Evolutionary conservation across 768 basidiomycete species (phyloP).

Genomic region (Pulveroboletus frians): DNA sequence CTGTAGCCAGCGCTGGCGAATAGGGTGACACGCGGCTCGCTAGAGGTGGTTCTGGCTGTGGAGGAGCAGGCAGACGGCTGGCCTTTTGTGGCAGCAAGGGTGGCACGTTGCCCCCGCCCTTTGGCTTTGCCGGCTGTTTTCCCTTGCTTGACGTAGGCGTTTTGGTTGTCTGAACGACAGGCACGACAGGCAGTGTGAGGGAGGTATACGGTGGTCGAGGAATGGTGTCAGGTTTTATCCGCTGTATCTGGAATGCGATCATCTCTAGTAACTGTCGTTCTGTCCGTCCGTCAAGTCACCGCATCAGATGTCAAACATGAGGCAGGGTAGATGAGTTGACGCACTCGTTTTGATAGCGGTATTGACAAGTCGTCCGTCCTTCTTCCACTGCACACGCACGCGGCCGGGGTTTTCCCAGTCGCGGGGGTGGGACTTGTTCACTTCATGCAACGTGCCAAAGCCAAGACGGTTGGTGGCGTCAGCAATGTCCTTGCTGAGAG

Average conservation of each 20-base stretch:
- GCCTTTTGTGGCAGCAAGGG: constrained; percentile 23
- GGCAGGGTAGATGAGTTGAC: constrained; percentile 25
- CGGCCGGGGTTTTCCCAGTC: constrained; percentile 99
- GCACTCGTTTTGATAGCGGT: constrained; percentile 69
- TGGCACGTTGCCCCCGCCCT: constrained; percentile 34
- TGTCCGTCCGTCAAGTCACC: constrained; percentile 24
- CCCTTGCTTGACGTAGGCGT: constrained; percentile 37
- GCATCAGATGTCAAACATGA: neutral
- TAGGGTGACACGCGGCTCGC: constrained; percentile 73
- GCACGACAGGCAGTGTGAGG: constrained; percentile 24
- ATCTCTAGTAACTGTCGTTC: constrained; percentile 78
- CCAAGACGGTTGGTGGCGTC: constrained; percentile 76
- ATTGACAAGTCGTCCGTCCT: constrained; percentile 64
- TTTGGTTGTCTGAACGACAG: constrained; percentile 30
- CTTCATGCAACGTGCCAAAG: constrained; percentile 80
- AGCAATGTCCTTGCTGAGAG: constrained; percentile 87
- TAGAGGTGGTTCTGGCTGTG: constrained; percentile 69
- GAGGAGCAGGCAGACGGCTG: constrained; percentile 62
- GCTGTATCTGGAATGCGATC: constrained; percentile 70
- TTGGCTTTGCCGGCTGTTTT: constrained; percentile 48
- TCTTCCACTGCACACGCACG: constrained; percentile 90
- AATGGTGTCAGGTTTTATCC: constrained; percentile 61
- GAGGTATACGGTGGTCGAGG: constrained; percentile 60
- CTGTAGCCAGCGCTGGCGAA: constrained; percentile 71
- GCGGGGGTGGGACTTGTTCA: constrained; percentile 83